These are phyloP conservation scores for Galeopsis tetrahit DNA, from an alignment of 257 asterid genomes.

Conservation along the genomic window DNA sequence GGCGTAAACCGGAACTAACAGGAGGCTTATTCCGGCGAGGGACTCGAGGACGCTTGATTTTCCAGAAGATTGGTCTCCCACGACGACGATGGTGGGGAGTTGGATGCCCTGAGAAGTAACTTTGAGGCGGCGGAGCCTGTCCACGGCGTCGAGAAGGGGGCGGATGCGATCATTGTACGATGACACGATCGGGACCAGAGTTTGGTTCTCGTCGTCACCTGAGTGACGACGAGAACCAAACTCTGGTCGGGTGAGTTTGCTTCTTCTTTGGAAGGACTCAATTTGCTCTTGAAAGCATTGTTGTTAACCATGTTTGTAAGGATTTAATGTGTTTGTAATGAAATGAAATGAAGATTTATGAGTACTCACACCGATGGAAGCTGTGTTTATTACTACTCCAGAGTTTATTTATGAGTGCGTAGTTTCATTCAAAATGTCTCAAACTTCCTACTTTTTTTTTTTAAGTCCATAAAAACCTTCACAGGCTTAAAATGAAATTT, in stretches of 20 bases:
- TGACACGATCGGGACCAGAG: conserved; percentile 34
- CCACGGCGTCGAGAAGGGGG: conserved; percentile 35
- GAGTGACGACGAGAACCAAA: background rate
- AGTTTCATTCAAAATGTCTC: too few relatives aligned
- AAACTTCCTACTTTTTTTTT: too few relatives aligned
- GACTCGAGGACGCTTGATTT: conserved; percentile 44
- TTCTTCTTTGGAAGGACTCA: background rate
- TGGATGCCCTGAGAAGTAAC: conserved; percentile 31
- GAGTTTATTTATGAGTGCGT: too few relatives aligned
- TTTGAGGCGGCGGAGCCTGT: conserved; percentile 38
- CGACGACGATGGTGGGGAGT: conserved; percentile 38
- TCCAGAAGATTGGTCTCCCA: conserved; percentile 42
- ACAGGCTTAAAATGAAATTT: too few relatives aligned
- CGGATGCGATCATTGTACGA: conserved; percentile 35
- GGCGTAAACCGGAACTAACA: too few relatives aligned
- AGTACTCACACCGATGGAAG: too few relatives aligned
- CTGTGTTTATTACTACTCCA: too few relatives aligned
- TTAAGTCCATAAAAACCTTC: too few relatives aligned
- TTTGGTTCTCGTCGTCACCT: background rate
- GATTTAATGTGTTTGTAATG: too few relatives aligned
- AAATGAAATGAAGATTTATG: too few relatives aligned
- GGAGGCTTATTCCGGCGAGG: conserved; percentile 37
- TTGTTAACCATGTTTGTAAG: background rate
- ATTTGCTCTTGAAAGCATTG: background rate
- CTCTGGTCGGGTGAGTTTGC: background rate